These are phyloP conservation scores for Backusella australiensis DNA, from an alignment of 192 early-diverging fungal species.

Conservation along the genomic window DNA sequence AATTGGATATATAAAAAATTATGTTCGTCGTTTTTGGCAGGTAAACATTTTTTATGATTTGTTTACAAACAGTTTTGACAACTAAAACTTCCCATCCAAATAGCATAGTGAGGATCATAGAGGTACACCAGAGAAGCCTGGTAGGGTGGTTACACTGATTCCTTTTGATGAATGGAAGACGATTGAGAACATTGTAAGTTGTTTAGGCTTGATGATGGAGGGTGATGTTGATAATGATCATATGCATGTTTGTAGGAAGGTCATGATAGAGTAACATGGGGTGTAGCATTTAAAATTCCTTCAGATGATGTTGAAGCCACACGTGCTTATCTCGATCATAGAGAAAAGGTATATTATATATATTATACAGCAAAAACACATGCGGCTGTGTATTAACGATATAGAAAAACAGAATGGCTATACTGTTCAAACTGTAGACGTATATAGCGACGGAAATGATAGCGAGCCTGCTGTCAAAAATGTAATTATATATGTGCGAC, in stretches of 20 bases:
- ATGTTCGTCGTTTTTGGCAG: slow-evolving; percentile 79
- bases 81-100: slow-evolving; percentile 14
- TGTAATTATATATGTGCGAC: slow-evolving; percentile 28
- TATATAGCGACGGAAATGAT: slow-evolving; percentile 25
- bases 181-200: slow-evolving; percentile 47
- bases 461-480: slow-evolving; percentile 48
- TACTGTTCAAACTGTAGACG: slow-evolving; percentile 50
- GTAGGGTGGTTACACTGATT: slow-evolving; percentile 85
- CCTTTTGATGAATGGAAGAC: slow-evolving; percentile 65
- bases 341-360: slow-evolving; percentile 65
- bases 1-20: slow-evolving; percentile 65
- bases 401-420: slow-evolving; percentile 68
- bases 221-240: slow-evolving; percentile 11
- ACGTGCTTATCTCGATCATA: slow-evolving; percentile 73
- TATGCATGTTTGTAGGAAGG: slow-evolving; percentile 16
- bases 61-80: slow-evolving; percentile 8
- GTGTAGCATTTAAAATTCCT: slow-evolving; percentile 79
- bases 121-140: slow-evolving; percentile 73
- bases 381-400: no score
- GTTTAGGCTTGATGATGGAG: background rate
- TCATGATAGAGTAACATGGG: slow-evolving; percentile 68
- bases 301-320: slow-evolving; percentile 62
- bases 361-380: no score
- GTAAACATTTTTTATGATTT: slow-evolving; percentile 15
- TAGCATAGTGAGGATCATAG: slow-evolving; percentile 83